These are phyloP conservation scores for Globisporangium spinosum DNA, from an alignment of 352 stramenopile species.

Conservation along the genomic window DNA sequence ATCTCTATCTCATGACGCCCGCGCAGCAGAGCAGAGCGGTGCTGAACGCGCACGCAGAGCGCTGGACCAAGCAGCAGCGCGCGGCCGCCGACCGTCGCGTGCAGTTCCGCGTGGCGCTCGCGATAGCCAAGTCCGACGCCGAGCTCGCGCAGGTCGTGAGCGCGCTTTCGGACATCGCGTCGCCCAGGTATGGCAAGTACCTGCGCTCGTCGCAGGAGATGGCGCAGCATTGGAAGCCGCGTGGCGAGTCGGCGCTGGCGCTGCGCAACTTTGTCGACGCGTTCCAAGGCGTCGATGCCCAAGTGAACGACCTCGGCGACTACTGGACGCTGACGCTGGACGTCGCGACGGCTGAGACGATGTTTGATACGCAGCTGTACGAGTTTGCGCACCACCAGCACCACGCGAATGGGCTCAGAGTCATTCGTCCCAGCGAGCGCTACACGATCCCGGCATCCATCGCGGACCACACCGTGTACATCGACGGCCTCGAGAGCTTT, in stretches of 20 bases:
- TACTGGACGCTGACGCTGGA: conserved; percentile 40
- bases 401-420: conserved; percentile 19
- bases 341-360: conserved; percentile 37
- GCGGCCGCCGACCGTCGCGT: conserved; percentile 23
- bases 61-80: conserved; percentile 16
- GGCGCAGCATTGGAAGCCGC: conserved; percentile 36
- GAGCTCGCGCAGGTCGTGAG: conserved; percentile 39
- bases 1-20: neutral
- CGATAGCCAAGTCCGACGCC: conserved; percentile 23
- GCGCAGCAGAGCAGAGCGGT: conserved; percentile 2
- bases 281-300: conserved; percentile 7
- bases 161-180: conserved; percentile 43
- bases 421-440: conserved; percentile 38
- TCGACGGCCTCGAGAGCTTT: conserved; percentile 73
- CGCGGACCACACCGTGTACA: conserved; percentile 40
- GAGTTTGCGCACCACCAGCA: conserved; percentile 37
- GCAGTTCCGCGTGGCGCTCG: conserved; percentile 38
- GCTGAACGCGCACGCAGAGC: conserved; percentile 16
- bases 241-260: conserved; percentile 14
- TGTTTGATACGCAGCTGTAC: conserved; percentile 54
- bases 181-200: conserved; percentile 49
- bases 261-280: conserved; percentile 22
- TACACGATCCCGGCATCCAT: conserved; percentile 42
- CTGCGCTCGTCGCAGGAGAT: conserved; percentile 30
- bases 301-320: conserved; percentile 34